A percentile compares a stretch with the other conserved stretches of the same genome.
Evolutionary conservation across 1,284 basidiomycete genomes (phyloP).

Genomic region (Pyrrhoderma lamaoense): DNA sequence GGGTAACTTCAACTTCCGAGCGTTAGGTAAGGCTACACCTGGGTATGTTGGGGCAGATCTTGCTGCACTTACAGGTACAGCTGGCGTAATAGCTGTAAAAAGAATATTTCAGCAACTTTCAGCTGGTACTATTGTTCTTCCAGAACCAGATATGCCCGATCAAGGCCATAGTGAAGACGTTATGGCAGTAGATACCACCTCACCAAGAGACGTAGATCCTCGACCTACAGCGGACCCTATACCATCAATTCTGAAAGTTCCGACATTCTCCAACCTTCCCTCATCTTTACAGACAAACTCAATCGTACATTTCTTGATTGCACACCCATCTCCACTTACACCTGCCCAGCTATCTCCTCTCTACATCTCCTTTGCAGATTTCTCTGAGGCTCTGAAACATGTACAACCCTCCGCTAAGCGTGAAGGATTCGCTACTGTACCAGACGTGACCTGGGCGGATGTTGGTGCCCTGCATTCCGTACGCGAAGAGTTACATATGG

Average conservation of each 20-base stretch:
- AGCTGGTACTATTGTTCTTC: slow-evolving; percentile 54
- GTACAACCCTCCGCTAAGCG: slow-evolving; percentile 95
- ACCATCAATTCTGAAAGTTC: slow-evolving; percentile 18
- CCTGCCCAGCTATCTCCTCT: slow-evolving; percentile 73
- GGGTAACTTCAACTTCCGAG: slow-evolving; percentile 76
- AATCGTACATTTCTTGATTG: slow-evolving; percentile 83
- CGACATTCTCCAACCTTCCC: slow-evolving; percentile 36
- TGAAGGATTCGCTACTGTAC: slow-evolving; percentile 96
- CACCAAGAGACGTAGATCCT: slow-evolving; percentile 13
- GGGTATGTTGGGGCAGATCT: slow-evolving; percentile 97
- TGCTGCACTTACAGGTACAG: slow-evolving; percentile 84
- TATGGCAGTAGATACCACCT: slow-evolving; percentile 45
- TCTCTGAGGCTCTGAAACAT: slow-evolving; percentile 70
- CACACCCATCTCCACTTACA: slow-evolving; percentile 77
- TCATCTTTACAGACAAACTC: slow-evolving; percentile 46
- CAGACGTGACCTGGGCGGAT: slow-evolving; percentile 92
- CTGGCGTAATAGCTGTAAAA: slow-evolving; percentile 94
- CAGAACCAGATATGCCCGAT: slow-evolving; percentile 27
- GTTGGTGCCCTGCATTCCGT: slow-evolving; percentile 86
- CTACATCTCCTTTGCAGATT: slow-evolving; percentile 76
- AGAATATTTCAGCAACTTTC: slow-evolving; percentile 87
- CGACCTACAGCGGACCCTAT: slow-evolving; percentile 15
- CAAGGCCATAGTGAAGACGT: slow-evolving; percentile 26
- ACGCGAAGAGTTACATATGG: slow-evolving; percentile 92
- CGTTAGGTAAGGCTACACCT: slow-evolving; percentile 88